These are phyloP conservation scores for Pyricularia grisea DNA, from an alignment of 2,329 filamentous ascomycete species.

Conservation along the genomic window DNA sequence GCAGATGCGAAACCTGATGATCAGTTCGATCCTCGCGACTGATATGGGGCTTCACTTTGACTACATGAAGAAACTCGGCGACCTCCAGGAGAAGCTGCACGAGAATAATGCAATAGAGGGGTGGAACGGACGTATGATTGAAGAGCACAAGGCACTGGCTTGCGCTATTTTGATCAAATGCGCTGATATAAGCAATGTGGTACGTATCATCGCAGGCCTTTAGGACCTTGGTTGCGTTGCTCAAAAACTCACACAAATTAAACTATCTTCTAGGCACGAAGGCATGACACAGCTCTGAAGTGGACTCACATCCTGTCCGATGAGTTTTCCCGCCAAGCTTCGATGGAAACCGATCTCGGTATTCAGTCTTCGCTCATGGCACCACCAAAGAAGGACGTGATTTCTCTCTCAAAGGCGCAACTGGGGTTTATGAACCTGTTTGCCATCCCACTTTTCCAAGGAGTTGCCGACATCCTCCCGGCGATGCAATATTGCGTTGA, in stretches of 20 bases:
- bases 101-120: slow-evolving; percentile 56
- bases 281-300: slow-evolving; percentile 68
- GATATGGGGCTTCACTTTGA: slow-evolving; percentile 97
- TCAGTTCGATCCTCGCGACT: slow-evolving; percentile 92
- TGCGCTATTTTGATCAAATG: slow-evolving; percentile 95
- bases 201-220: slow-evolving; percentile 35
- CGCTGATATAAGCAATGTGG: slow-evolving; percentile 97
- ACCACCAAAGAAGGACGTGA: slow-evolving; percentile 70
- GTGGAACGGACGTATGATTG: slow-evolving; percentile 68
- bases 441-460: slow-evolving; percentile 83
- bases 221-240: neutral
- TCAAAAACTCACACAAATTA: neutral
- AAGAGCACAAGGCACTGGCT: slow-evolving; percentile 70
- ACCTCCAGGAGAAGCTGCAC: slow-evolving; percentile 68
- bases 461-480: slow-evolving; percentile 77
- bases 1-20: slow-evolving; percentile 82
- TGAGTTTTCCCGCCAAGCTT: slow-evolving; percentile 86
- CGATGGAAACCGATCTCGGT: slow-evolving; percentile 80
- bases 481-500: slow-evolving; percentile 75
- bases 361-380: slow-evolving; percentile 85
- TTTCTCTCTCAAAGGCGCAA: slow-evolving; percentile 79
- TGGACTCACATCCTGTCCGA: slow-evolving; percentile 95
- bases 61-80: slow-evolving; percentile 85
- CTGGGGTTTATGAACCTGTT: slow-evolving; percentile 97
- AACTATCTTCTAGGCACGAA: slow-evolving; percentile 55